phyloP scores from a whole-genome alignment of 495 filamentous ascomycete genomes.

The Rostrohypoxylon terebratum region DNA sequence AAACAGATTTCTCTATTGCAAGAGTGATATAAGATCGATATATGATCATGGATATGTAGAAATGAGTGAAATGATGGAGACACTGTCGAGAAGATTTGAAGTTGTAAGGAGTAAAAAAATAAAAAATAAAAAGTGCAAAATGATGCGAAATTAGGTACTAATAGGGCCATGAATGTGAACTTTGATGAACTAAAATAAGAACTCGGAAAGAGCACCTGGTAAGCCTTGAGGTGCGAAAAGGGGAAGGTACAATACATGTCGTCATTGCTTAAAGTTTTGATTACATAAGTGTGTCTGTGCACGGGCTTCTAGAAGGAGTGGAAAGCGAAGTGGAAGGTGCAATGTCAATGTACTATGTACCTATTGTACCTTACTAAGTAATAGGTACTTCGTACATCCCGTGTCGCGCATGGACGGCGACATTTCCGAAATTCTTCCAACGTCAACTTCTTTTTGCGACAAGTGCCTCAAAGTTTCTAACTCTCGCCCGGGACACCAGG shows the following conservation, averaged over 20 bases:
- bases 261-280: conserved; percentile 16
- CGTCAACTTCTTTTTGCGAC: conserved; percentile 46
- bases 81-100: not conserved
- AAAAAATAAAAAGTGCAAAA: not conserved
- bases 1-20: not conserved
- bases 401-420: conserved; percentile 24
- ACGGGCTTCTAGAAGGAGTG: conserved; percentile 12
- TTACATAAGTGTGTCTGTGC: conserved; percentile 24
- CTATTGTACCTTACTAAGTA: no score
- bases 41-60: not conserved
- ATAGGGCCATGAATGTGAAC: not conserved
- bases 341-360: no score
- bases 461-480: conserved; percentile 44
- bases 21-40: not conserved
- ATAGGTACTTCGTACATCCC: conserved; percentile 7
- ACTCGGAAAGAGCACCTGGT: not conserved
- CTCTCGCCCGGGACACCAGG: conserved; percentile 49
- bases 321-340: not conserved
- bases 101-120: not conserved
- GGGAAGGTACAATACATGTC: not conserved
- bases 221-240: conserved; percentile 1
- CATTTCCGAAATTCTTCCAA: conserved; percentile 43
- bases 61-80: not conserved
- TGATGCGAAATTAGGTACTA: not conserved
- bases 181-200: not conserved